These are phyloP conservation scores for Nemania sp. DNA, from an alignment of 2,329 filamentous ascomycete genomes.

Conservation along the genomic window DNA sequence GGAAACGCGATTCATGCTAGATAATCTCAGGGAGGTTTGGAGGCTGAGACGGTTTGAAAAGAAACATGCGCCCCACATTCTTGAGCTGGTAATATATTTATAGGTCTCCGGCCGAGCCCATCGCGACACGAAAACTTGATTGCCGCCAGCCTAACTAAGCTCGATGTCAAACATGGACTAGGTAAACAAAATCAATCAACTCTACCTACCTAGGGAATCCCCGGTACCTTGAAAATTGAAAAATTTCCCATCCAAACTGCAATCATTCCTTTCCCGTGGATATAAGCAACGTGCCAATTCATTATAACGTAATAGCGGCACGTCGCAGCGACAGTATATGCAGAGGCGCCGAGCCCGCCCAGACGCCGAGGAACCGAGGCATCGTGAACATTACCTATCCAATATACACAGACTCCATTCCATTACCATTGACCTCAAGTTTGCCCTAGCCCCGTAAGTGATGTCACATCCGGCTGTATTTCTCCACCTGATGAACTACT, in stretches of 20 bases:
- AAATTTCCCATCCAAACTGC: background rate
- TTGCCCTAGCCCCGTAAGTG: conserved; percentile 12
- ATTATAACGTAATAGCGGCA: background rate
- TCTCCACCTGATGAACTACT: background rate
- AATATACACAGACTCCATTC: background rate
- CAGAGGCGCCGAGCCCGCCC: background rate
- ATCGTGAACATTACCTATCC: background rate
- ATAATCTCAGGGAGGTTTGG: background rate
- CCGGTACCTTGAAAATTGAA: background rate
- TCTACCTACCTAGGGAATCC: background rate
- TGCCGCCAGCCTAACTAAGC: too few relatives aligned
- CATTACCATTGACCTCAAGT: background rate
- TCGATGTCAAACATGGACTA: too few relatives aligned
- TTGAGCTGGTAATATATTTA: background rate
- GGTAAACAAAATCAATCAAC: too few relatives aligned
- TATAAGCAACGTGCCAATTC: background rate
- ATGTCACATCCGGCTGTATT: background rate
- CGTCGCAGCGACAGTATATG: too few relatives aligned
- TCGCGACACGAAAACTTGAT: too few relatives aligned
- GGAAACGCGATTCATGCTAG: background rate
- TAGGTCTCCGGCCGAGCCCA: background rate
- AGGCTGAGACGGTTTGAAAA: conserved; percentile 1
- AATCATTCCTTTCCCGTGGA: background rate
- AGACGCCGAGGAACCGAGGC: conserved; percentile 3
- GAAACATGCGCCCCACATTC: conserved; percentile 7